A percentile compares a stretch with the other conserved stretches of the same genome.
Conservation (phyloP, 2,329 filamentous ascomycete species). For the Talaromyces sp. region DNA sequence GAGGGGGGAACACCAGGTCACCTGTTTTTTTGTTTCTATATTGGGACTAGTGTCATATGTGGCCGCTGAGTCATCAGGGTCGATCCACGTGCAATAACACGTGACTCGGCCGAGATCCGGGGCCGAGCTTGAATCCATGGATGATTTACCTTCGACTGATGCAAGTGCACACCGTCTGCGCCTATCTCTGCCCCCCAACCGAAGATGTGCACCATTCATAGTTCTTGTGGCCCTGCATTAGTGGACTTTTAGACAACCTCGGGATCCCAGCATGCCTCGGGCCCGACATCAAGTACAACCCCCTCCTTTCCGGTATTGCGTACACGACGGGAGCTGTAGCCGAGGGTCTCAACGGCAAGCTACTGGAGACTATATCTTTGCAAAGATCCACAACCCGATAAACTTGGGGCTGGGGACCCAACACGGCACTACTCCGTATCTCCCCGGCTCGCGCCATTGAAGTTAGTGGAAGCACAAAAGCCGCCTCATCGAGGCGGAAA, state of each 20-base stretch:
- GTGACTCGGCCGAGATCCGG: background rate
- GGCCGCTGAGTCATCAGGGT: background rate
- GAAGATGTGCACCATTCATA: background rate
- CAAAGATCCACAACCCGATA: constrained; percentile 21
- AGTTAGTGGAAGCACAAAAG: constrained; percentile 8
- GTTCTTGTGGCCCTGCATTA: background rate
- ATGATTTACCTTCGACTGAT: background rate
- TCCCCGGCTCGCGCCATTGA: constrained; percentile 7
- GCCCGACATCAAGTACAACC: background rate
- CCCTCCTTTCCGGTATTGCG: background rate
- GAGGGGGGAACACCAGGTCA: constrained; percentile 33
- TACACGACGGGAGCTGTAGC: constrained; percentile 11
- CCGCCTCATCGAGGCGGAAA: background rate
- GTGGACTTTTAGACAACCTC: background rate
- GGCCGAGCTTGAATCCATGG: background rate
- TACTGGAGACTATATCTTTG: constrained; percentile 12
- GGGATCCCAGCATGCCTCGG: constrained; percentile 5
- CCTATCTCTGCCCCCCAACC: background rate
- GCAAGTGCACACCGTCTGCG: background rate
- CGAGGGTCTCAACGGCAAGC: constrained; percentile 12
- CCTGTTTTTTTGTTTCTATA: constrained; percentile 19
- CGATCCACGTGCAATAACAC: background rate
- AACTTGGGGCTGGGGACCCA: constrained; percentile 17
- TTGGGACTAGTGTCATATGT: constrained; percentile 23
- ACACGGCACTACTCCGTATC: constrained; percentile 10